Evolutionary conservation across 2,329 filamentous ascomycete genomes (phyloP), one percentile per base, ranked within the genome.

Genomic region (Hypomyces perniciosus): DNA sequence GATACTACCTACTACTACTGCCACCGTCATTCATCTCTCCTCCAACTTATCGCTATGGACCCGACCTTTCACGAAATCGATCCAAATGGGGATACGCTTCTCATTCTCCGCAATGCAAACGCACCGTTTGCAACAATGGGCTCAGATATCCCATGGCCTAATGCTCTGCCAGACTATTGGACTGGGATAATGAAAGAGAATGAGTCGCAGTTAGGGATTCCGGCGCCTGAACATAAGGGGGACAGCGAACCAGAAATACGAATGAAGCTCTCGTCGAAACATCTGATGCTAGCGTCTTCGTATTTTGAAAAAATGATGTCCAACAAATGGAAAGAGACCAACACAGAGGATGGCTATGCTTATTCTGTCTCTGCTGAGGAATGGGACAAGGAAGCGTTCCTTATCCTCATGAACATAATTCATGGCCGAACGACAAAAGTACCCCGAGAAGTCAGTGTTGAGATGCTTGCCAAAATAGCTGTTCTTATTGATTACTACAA

Each of bases 401-500:
- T 66, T 6, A 67, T 70, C 26, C 44, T 76, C 1, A 60, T 77
- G 46, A 68, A 74, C 48, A 69, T 74, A 7, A 60, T 78, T 6
- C 75, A 78, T 57, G 64, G 69, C 39, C 66, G 65, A 4, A 67
- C 63, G 8, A 54, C 62, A n/a, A 64, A 67, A 35, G 62, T 77
- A 8, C 71, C 73, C 1, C 57, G 57, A 20, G 37, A 50, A 1
- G 54, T 76, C 0, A 59, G 57, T 30, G 56, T 76, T 4, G 67
- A 74, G 8, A 60, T 64, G 7, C 62, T 78, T 8, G 67, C 66
- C 8, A 69, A 72, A 44, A 62, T 78, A 2, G 70, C 71, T 5
- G 61, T 70, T 2, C 59, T 77, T 9, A 67, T 73, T 3, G 69
- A 76, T 53, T 68, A 68, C 33, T 73, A 73, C 54, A 60, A 66